Evolutionary conservation across 148 eudicot species (phyloP).

Genomic region (Polygonum maritimum): DNA sequence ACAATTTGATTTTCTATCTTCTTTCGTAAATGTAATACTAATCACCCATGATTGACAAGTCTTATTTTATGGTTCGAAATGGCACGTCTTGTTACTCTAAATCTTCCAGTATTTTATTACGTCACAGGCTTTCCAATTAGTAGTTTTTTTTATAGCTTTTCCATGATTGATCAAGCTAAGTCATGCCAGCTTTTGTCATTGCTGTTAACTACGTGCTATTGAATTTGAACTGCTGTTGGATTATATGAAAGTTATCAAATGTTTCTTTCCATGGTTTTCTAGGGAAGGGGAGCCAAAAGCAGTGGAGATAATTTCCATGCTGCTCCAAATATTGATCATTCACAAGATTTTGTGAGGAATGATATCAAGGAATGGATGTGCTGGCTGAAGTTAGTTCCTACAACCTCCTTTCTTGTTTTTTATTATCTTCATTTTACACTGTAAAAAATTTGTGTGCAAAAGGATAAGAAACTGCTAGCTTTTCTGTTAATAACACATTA

Average conservation of each 20-base stretch:
- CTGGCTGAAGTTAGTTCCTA: conserved; percentile 72
- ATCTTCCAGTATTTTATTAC: neutral
- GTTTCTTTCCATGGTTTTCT: conserved; percentile 17
- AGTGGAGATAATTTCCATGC: conserved; percentile 99
- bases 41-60: neutral
- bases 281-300: conserved; percentile 97
- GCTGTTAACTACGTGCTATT: neutral
- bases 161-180: neutral
- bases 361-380: conserved; percentile 82
- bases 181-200: neutral
- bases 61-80: neutral
- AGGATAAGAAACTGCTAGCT: neutral
- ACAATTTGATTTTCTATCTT: neutral
- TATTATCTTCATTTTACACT: neutral
- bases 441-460: neutral
- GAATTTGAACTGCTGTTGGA: neutral
- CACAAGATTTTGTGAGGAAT: conserved; percentile 93
- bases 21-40: neutral
- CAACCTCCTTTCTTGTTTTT: neutral
- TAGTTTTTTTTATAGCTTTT: neutral
- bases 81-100: neutral
- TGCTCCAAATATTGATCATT: conserved; percentile 99
- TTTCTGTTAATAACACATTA: neutral
- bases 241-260: neutral
- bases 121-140: neutral